Conservation (phyloP, 495 filamentous ascomycete genomes). For the Margaritispora aquatica region DNA sequence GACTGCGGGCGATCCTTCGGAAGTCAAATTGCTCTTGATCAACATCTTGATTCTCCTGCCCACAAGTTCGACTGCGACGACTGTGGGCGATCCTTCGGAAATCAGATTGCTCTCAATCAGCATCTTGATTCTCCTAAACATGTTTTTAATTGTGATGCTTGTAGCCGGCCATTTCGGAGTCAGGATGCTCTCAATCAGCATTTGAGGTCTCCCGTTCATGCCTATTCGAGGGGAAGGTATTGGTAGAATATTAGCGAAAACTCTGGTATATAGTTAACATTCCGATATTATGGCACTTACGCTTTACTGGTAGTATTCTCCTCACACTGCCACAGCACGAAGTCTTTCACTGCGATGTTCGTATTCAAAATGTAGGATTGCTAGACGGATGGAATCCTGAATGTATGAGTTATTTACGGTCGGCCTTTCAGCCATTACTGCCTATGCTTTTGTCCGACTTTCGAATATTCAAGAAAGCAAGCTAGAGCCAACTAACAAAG, state of each 20-base stretch:
- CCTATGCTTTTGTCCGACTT: not conserved
- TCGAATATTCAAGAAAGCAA: not conserved
- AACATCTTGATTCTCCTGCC: conserved; percentile 6
- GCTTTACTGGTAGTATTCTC: not conserved
- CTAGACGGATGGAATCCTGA: not conserved
- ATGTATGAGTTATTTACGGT: not conserved
- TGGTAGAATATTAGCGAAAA: not conserved
- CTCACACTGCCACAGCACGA: not conserved
- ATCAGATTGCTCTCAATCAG: conserved; percentile 4
- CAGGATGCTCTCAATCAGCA: conserved; percentile 1
- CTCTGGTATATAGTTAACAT: not conserved
- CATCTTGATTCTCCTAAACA: not conserved
- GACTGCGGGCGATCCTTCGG: not conserved
- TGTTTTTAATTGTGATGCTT: not conserved
- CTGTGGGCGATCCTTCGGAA: conserved; percentile 11
- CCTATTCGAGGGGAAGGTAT: not conserved
- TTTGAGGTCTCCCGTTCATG: not conserved
- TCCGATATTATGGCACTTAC: not conserved
- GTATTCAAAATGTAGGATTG: not conserved
- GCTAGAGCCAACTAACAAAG: not conserved
- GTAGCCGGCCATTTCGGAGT: not conserved
- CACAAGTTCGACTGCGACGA: conserved; percentile 10
- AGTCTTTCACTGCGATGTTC: not conserved
- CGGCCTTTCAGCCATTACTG: not conserved
- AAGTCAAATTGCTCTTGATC: not conserved